A percentile compares a stretch with the other conserved stretches of the same genome.
These are phyloP conservation scores for Chaetomium sp. DNA, from an alignment of 2,329 filamentous ascomycete genomes.

Conservation along the genomic window DNA sequence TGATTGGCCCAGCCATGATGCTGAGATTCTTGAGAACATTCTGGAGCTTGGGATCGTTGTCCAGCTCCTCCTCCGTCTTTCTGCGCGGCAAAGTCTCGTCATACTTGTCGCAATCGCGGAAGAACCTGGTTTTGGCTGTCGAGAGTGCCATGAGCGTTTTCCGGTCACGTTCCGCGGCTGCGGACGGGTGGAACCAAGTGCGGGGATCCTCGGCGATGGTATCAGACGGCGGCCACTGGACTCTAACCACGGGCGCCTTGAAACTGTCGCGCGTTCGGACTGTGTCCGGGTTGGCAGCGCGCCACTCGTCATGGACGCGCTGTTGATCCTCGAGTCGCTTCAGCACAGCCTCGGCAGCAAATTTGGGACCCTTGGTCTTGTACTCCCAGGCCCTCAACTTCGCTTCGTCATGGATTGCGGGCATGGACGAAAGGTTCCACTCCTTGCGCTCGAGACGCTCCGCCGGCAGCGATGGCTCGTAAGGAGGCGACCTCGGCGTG, in stretches of 20 bases:
- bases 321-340: constrained; percentile 34
- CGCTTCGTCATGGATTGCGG: constrained; percentile 41
- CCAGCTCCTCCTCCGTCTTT: constrained; percentile 1
- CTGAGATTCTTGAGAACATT: constrained; percentile 39
- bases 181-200: constrained; percentile 6
- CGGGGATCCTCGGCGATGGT: constrained; percentile 3
- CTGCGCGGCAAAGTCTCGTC: constrained; percentile 23
- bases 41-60: constrained; percentile 36
- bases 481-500: constrained; percentile 47
- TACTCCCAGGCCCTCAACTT: constrained; percentile 44
- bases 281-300: no score
- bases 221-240: background rate
- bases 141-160: constrained; percentile 31
- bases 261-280: constrained; percentile 1
- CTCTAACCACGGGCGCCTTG: constrained; percentile 2
- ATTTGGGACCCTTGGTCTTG: constrained; percentile 37
- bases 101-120: constrained; percentile 36
- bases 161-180: constrained; percentile 17
- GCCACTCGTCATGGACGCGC: background rate
- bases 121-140: constrained; percentile 39
- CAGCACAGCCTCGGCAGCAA: constrained; percentile 38
- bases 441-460: constrained; percentile 22
- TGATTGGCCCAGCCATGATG: constrained; percentile 31
- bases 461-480: constrained; percentile 26
- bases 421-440: constrained; percentile 35